Evolutionary conservation across 1,284 basidiomycete genomes (phyloP).

Genomic region (Gymnopus androsaceus): DNA sequence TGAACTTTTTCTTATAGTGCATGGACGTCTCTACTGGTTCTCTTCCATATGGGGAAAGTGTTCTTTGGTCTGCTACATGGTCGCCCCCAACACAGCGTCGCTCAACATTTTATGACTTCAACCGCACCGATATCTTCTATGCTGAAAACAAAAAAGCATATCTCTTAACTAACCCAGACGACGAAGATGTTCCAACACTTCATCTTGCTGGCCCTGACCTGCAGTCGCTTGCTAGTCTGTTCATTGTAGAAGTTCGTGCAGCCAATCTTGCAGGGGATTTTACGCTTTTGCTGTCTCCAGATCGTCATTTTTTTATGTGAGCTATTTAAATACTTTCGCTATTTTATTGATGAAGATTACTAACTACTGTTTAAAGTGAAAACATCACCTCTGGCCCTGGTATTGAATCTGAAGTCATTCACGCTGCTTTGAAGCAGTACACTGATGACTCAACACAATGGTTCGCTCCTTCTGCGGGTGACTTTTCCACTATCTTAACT

Average conservation of each 20-base stretch:
- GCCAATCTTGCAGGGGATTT: not conserved
- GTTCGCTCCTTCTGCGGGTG: not conserved
- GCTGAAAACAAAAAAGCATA: not conserved
- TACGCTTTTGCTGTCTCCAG: not conserved
- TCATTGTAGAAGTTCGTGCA: not conserved
- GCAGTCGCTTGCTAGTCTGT: not conserved
- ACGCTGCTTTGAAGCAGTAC: not conserved
- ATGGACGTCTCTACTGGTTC: too few species aligned
- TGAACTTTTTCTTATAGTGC: too few species aligned
- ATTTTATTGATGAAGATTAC: too few species aligned
- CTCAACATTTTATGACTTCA: too few species aligned
- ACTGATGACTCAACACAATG: not conserved
- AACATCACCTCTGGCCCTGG: not conserved
- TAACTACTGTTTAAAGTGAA: too few species aligned
- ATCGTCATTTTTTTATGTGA: constrained; percentile 1
- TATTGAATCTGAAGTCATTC: not conserved
- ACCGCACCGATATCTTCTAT: not conserved
- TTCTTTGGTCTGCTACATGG: not conserved
- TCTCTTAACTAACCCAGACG: not conserved
- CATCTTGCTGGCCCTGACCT: not conserved
- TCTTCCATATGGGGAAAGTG: not conserved
- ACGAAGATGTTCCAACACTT: not conserved
- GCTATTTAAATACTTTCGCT: too few species aligned
- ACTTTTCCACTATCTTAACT: not conserved
- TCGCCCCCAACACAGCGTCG: not conserved